phyloP scores from a whole-genome alignment of 345 rosid species.

The Eucalyptus shirleyi region DNA sequence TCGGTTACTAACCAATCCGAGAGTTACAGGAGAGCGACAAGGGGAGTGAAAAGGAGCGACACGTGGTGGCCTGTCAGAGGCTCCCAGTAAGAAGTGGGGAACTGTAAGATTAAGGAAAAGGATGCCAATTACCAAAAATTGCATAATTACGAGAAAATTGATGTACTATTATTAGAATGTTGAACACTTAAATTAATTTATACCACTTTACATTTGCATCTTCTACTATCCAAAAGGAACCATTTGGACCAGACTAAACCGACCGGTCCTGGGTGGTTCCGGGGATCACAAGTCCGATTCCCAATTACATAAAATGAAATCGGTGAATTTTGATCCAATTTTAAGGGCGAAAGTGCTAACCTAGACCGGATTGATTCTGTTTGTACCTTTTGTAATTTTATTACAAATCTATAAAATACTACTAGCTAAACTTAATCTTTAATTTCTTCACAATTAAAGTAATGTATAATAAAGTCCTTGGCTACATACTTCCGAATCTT shows the following conservation, averaged over 20 bases:
- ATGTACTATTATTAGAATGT: neutral
- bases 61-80: neutral
- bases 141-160: neutral
- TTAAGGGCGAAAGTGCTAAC: accelerated
- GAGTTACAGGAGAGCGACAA: neutral
- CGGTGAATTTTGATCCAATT: neutral
- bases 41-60: neutral
- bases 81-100: neutral
- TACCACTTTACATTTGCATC: neutral
- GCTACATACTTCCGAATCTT: too few species aligned
- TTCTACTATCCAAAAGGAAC: too few species aligned
- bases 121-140: neutral
- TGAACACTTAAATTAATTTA: neutral
- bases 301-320: neutral
- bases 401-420: too few species aligned
- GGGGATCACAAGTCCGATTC: accelerated
- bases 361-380: too few species aligned
- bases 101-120: neutral
- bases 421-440: neutral
- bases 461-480: neutral
- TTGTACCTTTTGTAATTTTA: too few species aligned
- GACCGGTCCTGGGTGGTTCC: accelerated
- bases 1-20: neutral
- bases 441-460: conserved; percentile 22
- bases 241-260: accelerated